Conservation (phyloP, 2,329 filamentous ascomycete genomes). For the Hypoxylon sp. region DNA sequence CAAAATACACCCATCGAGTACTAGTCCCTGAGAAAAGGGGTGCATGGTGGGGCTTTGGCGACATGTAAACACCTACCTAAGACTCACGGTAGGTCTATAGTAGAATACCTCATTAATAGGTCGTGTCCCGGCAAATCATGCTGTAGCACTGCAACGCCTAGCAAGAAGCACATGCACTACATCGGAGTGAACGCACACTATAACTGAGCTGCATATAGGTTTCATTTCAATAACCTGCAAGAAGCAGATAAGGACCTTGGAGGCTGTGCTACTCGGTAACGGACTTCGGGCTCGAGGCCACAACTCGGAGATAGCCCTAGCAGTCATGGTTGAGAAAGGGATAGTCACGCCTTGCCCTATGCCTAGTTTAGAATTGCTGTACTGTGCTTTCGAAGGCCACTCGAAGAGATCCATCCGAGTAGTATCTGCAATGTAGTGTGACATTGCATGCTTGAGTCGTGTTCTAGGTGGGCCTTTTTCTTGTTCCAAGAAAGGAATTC, state of each 20-base stretch:
- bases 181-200: constrained; percentile 3
- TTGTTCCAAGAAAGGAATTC: background rate
- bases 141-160: background rate
- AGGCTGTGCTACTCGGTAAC: constrained; percentile 7
- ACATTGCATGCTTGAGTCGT: constrained; percentile 20
- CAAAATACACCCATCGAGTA: background rate
- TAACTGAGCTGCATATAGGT: constrained; percentile 21
- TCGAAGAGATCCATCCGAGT: background rate
- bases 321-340: constrained; percentile 15
- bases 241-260: constrained; percentile 16
- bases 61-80: too few species aligned
- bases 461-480: constrained; percentile 14
- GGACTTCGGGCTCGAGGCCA: too few species aligned
- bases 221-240: constrained; percentile 18
- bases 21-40: background rate
- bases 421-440: constrained; percentile 17
- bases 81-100: too few species aligned
- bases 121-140: background rate
- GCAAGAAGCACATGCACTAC: constrained; percentile 19
- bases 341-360: background rate
- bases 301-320: constrained; percentile 9
- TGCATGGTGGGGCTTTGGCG: background rate
- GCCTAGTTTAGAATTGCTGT: constrained; percentile 5
- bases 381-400: constrained; percentile 22
- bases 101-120: too few species aligned